Conservation (phyloP, 768 basidiomycete species). For the Tricholoma flavovirens region DNA sequence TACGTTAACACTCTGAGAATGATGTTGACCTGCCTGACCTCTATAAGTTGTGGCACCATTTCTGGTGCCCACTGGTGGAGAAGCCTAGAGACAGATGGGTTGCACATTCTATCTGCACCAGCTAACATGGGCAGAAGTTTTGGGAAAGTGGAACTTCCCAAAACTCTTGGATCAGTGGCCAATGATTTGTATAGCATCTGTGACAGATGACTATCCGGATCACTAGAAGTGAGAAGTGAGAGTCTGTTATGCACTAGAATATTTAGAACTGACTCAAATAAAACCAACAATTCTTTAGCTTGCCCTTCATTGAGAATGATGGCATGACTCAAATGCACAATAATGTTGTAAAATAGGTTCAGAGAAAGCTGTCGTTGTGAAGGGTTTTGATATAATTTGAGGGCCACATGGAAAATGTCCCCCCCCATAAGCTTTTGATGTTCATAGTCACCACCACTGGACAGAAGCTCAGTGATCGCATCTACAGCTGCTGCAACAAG, state of each 20-base stretch:
- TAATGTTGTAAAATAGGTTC: slow-evolving; percentile 10
- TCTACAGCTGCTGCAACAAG: slow-evolving; percentile 11
- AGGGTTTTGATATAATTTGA: slow-evolving; percentile 5
- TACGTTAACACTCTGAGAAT: slow-evolving; percentile 12
- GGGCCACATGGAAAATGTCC: slow-evolving; percentile 8
- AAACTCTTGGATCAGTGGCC: slow-evolving; percentile 8
- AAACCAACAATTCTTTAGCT: slow-evolving; percentile 7
- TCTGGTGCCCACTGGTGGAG: slow-evolving; percentile 11
- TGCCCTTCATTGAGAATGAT: slow-evolving; percentile 10
- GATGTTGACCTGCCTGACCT: slow-evolving; percentile 4
- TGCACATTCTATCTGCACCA: slow-evolving; percentile 5
- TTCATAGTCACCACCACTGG: slow-evolving; percentile 11
- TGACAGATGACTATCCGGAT: slow-evolving; percentile 13
- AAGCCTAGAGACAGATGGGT: slow-evolving; percentile 9
- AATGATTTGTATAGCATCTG: slow-evolving; percentile 9
- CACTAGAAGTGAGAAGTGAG: slow-evolving; percentile 7
- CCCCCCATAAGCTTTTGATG: slow-evolving; percentile 12
- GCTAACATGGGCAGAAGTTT: slow-evolving; percentile 13
- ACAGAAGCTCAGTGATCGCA: slow-evolving; percentile 10
- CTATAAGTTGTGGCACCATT: slow-evolving; percentile 10
- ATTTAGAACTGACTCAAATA: slow-evolving; percentile 14
- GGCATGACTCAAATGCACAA: slow-evolving; percentile 9
- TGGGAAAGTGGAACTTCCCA: slow-evolving; percentile 2
- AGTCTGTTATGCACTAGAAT: not conserved
- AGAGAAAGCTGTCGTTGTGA: slow-evolving; percentile 10